Evolutionary conservation across 768 basidiomycete species (phyloP).

Genomic region (Rhizopogon roseolus): DNA sequence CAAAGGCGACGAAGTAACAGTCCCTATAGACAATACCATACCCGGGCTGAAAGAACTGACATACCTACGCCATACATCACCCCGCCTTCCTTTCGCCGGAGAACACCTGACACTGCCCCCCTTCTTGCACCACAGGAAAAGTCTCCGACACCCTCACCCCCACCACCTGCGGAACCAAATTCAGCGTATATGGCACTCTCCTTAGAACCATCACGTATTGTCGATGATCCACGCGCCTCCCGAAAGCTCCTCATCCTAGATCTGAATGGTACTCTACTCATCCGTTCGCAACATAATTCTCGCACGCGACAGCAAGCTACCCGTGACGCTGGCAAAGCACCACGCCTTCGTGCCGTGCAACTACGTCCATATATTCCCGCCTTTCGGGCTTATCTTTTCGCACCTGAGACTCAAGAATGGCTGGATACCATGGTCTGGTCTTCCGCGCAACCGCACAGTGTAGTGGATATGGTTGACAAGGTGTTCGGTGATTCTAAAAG

Average conservation of each 20-base stretch:
- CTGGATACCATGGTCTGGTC: constrained; percentile 89
- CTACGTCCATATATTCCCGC: constrained; percentile 63
- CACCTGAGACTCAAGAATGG: constrained; percentile 54
- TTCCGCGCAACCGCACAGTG: constrained; percentile 78
- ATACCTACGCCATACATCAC: constrained; percentile 1
- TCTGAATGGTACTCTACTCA: constrained; percentile 69
- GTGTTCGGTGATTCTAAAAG: constrained; percentile 44
- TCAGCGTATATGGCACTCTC: constrained; percentile 32
- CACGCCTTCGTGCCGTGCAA: constrained; percentile 37
- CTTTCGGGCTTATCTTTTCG: constrained; percentile 62
- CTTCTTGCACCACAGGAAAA: not conserved
- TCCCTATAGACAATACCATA: not conserved
- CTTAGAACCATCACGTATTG: constrained; percentile 17
- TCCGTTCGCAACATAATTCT: constrained; percentile 43
- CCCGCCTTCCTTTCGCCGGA: constrained; percentile 7
- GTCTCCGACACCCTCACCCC: constrained; percentile 5
- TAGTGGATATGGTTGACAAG: constrained; percentile 65
- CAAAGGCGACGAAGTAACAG: not conserved
- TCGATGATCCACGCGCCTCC: constrained; percentile 20
- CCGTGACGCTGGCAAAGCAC: not conserved
- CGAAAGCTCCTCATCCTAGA: constrained; percentile 74
- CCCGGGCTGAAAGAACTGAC: not conserved
- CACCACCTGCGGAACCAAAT: constrained; percentile 21
- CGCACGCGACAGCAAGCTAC: constrained; percentile 11
- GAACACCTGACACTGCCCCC: constrained; percentile 2